Percentiles rank a stretch among this genome's conserved stretches.
phyloP scores from a whole-genome alignment of 2,329 filamentous ascomycete species.

The Oidium heveae region DNA sequence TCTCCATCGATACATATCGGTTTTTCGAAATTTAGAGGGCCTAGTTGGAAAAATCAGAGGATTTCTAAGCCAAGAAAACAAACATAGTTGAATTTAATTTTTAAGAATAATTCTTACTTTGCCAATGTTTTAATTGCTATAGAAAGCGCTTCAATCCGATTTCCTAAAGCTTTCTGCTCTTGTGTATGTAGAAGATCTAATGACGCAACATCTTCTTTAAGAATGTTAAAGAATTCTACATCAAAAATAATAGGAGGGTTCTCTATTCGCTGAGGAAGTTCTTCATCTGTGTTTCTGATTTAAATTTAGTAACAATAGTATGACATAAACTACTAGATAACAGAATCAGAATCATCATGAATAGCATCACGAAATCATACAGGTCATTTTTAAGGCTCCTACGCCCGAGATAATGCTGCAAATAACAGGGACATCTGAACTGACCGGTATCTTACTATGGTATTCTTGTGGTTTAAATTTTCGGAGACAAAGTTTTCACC shows the following conservation, averaged over 20 bases:
- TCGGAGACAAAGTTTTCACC: too few relatives aligned
- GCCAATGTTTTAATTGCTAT: conserved; percentile 27
- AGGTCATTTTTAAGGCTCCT: too few relatives aligned
- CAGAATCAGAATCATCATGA: too few relatives aligned
- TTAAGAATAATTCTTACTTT: conserved; percentile 1
- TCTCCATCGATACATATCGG: conserved; percentile 52
- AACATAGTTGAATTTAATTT: background rate
- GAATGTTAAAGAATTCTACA: conserved; percentile 51
- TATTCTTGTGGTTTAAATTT: background rate
- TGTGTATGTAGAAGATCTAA: conserved; percentile 37
- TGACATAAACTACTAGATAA: too few relatives aligned
- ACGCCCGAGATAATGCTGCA: too few relatives aligned
- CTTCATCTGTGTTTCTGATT: background rate
- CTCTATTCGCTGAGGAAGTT: background rate
- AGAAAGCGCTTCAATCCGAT: conserved; percentile 38
- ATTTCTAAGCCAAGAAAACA: background rate
- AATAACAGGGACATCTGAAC: background rate
- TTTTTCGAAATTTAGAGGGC: conserved; percentile 34
- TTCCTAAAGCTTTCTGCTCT: conserved; percentile 37
- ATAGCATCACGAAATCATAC: too few relatives aligned
- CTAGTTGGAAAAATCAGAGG: conserved; percentile 13
- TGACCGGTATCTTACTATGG: background rate
- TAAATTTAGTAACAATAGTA: too few relatives aligned
- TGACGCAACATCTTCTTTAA: conserved; percentile 40
- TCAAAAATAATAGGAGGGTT: conserved; percentile 47